Evolutionary conservation across 2,329 filamentous ascomycete species (phyloP), one percentile per base, ranked within the genome.

Genomic region (Sclerotinia subarctica): DNA sequence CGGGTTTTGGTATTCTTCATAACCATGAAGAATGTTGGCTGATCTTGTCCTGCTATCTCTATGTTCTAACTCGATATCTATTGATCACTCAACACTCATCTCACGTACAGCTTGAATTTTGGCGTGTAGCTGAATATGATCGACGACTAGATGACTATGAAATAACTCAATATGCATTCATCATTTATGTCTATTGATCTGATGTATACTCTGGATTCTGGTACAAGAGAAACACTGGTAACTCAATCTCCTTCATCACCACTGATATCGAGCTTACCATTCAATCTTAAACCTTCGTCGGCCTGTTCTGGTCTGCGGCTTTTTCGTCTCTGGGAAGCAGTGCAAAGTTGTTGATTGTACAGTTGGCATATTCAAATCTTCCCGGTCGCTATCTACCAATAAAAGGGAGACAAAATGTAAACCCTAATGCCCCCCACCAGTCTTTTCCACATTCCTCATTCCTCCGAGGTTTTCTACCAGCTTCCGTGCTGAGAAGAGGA

Each of bases 301-400:
- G 29, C 19, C 15, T 24, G 11, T 44, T 51, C 46, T 32, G 21
- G 10, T 51, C n/a, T 46, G 29, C n/a, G 29, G 29, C 53, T n/a
- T 56, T 62, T 32, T 51, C 46, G 51, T 26, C 32, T 42, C 29
- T 11, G 5, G 24, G 32, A 42, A 57, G 19, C 46, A 32, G 44
- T n/a, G 44, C 17, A 35, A 62, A 62, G 58, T 60, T 42, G 35
- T 49, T 10, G 29, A 62, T 62, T 62, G 58, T 38, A 63, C 59
- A 63, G 46, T 63, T 63, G 59, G 59, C 59, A 63, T 19, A 51
- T 63, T 49, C 32, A 26, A 51, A 38, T 21, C 59, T 63, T 42
- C 32, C 59, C 44, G 46, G 46, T n/a, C 32, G n/a, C 13, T 26
- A 38, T 63, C 59, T 63, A 63, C 59, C 59, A 63, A 63, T 63